phyloP scores from a whole-genome alignment of 176 grass and related monocot species.

The Aechmea fasciata region DNA sequence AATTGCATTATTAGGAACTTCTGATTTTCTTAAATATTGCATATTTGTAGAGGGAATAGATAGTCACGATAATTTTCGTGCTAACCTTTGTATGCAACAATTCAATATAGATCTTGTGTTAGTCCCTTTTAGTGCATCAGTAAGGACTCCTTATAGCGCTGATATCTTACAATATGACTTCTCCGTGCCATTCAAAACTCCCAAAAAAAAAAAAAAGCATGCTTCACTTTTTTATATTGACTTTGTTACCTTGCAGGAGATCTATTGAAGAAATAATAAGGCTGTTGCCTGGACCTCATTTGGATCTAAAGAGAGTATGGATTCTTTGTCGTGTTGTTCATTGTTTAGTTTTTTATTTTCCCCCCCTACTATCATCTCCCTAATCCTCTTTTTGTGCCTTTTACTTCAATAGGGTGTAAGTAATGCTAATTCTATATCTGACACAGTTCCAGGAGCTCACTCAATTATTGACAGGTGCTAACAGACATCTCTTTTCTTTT shows the following conservation, averaged over 20 bases:
- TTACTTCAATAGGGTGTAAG: slow-evolving; percentile 27
- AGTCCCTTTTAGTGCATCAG: neutral
- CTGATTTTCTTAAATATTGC: no score
- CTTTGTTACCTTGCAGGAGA: slow-evolving; percentile 42
- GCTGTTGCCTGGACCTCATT: slow-evolving; percentile 74
- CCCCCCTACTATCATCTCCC: slow-evolving; percentile 2
- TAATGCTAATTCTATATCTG: slow-evolving; percentile 23
- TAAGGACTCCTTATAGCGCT: neutral
- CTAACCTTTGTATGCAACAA: no score
- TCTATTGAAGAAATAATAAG: slow-evolving; percentile 90
- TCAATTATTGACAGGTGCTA: slow-evolving; percentile 60
- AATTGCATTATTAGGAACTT: no score
- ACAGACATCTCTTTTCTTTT: neutral
- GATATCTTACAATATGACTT: no score
- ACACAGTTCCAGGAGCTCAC: slow-evolving; percentile 31
- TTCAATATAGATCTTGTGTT: no score
- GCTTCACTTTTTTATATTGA: neutral
- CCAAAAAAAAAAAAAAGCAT: neutral
- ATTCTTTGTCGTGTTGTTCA: neutral
- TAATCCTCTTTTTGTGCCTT: neutral
- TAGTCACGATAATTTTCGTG: no score
- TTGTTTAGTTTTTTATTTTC: neutral
- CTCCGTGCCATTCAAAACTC: neutral
- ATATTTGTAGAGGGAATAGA: no score
- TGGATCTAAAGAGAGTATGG: slow-evolving; percentile 78